Percentiles rank a stretch among this genome's conserved stretches.
Evolutionary conservation across 208 protist genomes (phyloP).

Genomic region (Acanthamoeba lenticulata): DNA sequence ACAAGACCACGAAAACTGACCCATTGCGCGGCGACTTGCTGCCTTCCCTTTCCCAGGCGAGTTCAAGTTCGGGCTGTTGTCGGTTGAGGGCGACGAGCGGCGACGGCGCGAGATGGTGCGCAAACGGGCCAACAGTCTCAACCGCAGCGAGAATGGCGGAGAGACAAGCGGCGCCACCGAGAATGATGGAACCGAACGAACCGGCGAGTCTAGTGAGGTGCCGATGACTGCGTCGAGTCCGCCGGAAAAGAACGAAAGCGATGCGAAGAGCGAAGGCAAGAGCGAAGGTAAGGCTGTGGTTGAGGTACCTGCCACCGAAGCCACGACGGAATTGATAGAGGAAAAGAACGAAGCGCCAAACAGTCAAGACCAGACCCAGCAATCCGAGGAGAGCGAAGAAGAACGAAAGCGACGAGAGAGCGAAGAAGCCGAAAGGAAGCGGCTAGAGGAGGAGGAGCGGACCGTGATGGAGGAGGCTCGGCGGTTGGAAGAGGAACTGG

Average conservation of each 20-base stretch:
- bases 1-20: no score
- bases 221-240: no score
- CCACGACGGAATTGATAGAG: not conserved
- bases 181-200: not conserved
- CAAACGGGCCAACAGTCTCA: not conserved
- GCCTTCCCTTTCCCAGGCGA: not conserved
- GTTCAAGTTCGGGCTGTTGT: constrained; percentile 47
- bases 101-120: not conserved
- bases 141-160: not conserved
- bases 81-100: constrained; percentile 31
- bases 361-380: not conserved
- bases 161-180: not conserved
- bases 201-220: not conserved
- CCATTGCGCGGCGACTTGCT: no score
- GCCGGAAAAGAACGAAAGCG: not conserved
- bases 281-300: not conserved
- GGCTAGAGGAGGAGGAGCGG: constrained; percentile 29
- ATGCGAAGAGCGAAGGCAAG: not conserved
- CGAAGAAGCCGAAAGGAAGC: not conserved
- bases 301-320: not conserved
- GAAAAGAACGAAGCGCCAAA: not conserved
- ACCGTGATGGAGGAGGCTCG: constrained; percentile 26
- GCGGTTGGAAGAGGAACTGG: constrained; percentile 4
- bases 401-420: not conserved
- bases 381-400: not conserved